Base-by-base conservation (phyloP, 805 yeast species). In the Metschnikowia continentalis region DNA sequence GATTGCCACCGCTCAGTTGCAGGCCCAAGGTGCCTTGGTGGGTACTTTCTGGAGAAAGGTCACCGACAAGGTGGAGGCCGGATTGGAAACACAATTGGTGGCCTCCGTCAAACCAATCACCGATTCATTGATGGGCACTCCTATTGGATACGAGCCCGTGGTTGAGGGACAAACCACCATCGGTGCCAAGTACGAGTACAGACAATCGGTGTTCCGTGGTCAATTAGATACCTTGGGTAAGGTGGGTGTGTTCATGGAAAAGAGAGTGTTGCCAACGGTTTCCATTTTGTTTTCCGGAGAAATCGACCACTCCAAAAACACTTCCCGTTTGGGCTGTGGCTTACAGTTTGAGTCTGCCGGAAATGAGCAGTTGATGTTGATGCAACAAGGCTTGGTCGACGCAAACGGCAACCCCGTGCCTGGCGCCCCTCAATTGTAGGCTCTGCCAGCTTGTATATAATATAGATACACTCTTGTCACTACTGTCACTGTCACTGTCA, bases 171-270 rank as follows among this genome's bases (percentile, higher is more conserved):
- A 81, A 63, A 91, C 99, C 61, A 88, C 97, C 54, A 68, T 92
- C 51, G 99, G 97, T 74, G 96, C 96, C 63, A 94, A 92, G 76
- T 92, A 92, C 74, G 98, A 94, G 77, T 94, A 90, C 81, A 90
- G 97, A 77, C 95, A 90, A 74, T 86, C 95, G 52, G 85, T 90
- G 49, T 90, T 90, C 82, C 84, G 99, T 74, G 97, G 97, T 66
- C 96, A 91, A 72, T 66, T 94, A 55, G 97, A 90, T 74, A 83
- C 95, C 47, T 77, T 80, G 54, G 99, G 99, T 73, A 90, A 88
- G 75, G 95, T 92, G 48, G 80, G 88, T 50, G 88, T 90, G 62
- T 83, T 90, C 78, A 77, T 94, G 69, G 99, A 94, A 77, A 90
- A 90, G 77, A 85, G 96, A 70, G 83, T 94, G 49, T 79, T 91